These are phyloP conservation scores for Sporothrix variecibatus DNA, from an alignment of 2,329 filamentous ascomycete genomes.

Conservation along the genomic window DNA sequence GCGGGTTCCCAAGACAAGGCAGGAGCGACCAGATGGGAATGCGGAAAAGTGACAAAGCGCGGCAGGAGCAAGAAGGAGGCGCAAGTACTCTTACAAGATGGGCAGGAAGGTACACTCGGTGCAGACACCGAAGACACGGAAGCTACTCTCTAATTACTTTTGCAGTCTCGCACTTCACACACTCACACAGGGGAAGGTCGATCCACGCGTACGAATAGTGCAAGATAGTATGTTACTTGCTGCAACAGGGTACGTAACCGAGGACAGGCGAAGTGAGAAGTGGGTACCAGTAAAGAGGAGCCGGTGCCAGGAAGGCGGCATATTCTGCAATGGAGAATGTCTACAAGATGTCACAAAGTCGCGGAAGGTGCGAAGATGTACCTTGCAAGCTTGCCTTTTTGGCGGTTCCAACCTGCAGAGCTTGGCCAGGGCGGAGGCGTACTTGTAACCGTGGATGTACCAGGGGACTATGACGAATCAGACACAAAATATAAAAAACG, in stretches of 20 bases:
- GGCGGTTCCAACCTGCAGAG: not conserved
- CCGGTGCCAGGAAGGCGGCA: constrained; percentile 11
- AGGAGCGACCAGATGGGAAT: constrained; percentile 9
- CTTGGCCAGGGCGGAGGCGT: not conserved
- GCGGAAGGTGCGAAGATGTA: not conserved
- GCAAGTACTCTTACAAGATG: not conserved
- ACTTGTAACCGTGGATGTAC: not conserved
- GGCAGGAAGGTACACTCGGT: constrained; percentile 14
- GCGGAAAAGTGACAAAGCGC: not conserved
- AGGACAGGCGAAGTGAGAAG: constrained; percentile 23
- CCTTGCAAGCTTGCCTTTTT: not conserved
- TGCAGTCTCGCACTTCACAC: not conserved
- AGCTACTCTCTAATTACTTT: constrained; percentile 15
- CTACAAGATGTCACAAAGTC: constrained; percentile 1
- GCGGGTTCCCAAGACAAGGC: constrained; percentile 2
- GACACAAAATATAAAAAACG: constrained; percentile 8
- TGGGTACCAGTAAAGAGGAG: constrained; percentile 12
- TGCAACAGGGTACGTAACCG: constrained; percentile 23
- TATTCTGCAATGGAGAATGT: not conserved
- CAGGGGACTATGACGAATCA: not conserved
- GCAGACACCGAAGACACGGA: constrained; percentile 20
- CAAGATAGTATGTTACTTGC: constrained; percentile 3
- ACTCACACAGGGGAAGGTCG: constrained; percentile 4
- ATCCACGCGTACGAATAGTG: not conserved
- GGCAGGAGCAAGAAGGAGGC: not conserved